These are phyloP conservation scores for Hortiboletus campestris DNA, from an alignment of 768 basidiomycete genomes.

Conservation along the genomic window DNA sequence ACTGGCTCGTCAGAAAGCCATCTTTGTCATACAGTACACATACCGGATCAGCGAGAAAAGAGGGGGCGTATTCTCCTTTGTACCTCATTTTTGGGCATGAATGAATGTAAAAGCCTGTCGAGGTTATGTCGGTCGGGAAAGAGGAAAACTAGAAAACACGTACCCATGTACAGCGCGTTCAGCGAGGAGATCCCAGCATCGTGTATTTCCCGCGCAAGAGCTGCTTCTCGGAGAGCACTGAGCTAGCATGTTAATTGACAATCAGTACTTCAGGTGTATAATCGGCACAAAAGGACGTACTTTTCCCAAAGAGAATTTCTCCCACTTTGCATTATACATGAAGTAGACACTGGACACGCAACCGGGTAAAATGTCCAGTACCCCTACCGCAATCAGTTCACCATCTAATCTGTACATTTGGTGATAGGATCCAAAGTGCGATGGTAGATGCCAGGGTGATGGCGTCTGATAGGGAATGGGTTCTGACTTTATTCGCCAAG, in stretches of 20 bases:
- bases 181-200: conserved; percentile 63
- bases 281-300: conserved; percentile 33
- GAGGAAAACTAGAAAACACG: conserved; percentile 13
- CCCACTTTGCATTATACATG: conserved; percentile 76
- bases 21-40: conserved; percentile 12
- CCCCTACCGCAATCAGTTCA: conserved; percentile 77
- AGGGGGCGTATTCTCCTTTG: conserved; percentile 91
- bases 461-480: conserved; percentile 55
- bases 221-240: conserved; percentile 79
- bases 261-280: neutral
- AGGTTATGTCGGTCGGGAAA: neutral
- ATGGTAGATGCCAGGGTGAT: conserved; percentile 60
- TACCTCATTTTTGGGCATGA: conserved; percentile 94
- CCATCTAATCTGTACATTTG: conserved; percentile 85
- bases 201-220: conserved; percentile 73
- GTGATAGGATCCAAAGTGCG: conserved; percentile 89
- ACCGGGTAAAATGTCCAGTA: conserved; percentile 84
- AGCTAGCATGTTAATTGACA: conserved; percentile 44
- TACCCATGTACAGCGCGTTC: conserved; percentile 86
- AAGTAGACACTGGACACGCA: conserved; percentile 90
- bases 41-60: conserved; percentile 85
- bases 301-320: conserved; percentile 75
- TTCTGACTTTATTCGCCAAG: conserved; percentile 41
- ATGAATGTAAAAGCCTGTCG: conserved; percentile 86
- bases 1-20: conserved; percentile 2